A percentile compares a stretch with the other conserved stretches of the same genome.
Evolutionary conservation across 495 filamentous ascomycete genomes (phyloP).

Genomic region (Aspergillus egyptiacus): DNA sequence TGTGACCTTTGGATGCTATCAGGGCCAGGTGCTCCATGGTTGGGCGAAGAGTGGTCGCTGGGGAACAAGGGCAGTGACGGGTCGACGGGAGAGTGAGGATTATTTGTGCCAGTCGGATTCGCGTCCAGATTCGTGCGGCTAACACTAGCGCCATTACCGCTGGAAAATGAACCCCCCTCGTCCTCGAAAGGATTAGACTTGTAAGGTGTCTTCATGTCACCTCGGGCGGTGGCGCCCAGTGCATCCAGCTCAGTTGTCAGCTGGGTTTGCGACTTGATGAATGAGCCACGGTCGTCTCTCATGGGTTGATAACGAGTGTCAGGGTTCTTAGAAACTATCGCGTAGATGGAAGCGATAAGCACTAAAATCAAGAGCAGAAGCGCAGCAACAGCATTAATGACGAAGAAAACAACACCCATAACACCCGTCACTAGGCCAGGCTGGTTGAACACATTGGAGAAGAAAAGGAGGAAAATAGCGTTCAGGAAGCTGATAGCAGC

Average conservation of each 20-base stretch:
- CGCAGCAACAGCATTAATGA: conserved; percentile 83
- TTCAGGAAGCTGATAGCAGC: conserved; percentile 86
- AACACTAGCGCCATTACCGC: conserved; percentile 35
- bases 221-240: conserved; percentile 84
- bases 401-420: conserved; percentile 90
- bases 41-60: conserved; percentile 28
- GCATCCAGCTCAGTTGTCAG: conserved; percentile 89
- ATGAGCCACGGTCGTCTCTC: conserved; percentile 92
- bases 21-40: conserved; percentile 32
- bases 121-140: conserved; percentile 28
- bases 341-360: conserved; percentile 73
- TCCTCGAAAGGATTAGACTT: conserved; percentile 70
- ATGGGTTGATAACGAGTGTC: conserved; percentile 95
- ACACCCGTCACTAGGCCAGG: conserved; percentile 87
- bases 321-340: conserved; percentile 88
- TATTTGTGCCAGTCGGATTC: conserved; percentile 9
- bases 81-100: conserved; percentile 53
- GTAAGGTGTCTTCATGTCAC: conserved; percentile 63
- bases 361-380: conserved; percentile 83
- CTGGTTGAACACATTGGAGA: conserved; percentile 78
- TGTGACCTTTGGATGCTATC: conserved; percentile 27
- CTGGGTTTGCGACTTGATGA: conserved; percentile 95
- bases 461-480: conserved; percentile 76
- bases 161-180: conserved; percentile 64
- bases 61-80: conserved; percentile 59